Conservation (phyloP, 176 grass and related monocot genomes). For the Carex littledalei region DNA sequence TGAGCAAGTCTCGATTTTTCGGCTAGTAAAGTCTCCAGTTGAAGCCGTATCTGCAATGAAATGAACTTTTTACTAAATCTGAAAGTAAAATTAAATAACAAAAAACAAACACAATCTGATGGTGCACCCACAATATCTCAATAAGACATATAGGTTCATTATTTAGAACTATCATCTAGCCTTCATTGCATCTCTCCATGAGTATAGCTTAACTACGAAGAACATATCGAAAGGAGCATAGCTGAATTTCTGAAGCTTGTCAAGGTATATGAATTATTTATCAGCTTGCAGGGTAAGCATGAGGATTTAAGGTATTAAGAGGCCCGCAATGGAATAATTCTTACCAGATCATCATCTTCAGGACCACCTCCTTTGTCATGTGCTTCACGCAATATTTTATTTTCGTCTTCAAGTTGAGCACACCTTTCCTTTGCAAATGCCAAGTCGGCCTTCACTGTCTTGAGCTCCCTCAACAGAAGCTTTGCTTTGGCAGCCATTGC, state of each 20-base stretch:
- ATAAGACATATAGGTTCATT: not conserved
- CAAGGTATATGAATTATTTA: not conserved
- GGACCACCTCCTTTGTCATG: slow-evolving; percentile 68
- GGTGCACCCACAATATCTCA: not conserved
- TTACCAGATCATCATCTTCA: slow-evolving; percentile 94
- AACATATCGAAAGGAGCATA: not conserved
- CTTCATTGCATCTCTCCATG: not conserved
- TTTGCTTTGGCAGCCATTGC: slow-evolving; percentile 99
- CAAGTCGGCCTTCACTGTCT: slow-evolving; percentile 93
- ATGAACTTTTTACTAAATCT: not conserved
- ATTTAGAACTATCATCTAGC: not conserved
- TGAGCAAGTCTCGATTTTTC: slow-evolving; percentile 88
- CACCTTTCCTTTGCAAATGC: slow-evolving; percentile 91
- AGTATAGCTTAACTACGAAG: not conserved
- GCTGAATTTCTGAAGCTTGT: not conserved
- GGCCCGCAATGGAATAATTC: not conserved
- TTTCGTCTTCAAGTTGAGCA: slow-evolving; percentile 93
- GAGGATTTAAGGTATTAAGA: not conserved
- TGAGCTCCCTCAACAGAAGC: slow-evolving; percentile 80
- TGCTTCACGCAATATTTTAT: slow-evolving; percentile 79
- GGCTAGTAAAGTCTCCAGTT: slow-evolving; percentile 76
- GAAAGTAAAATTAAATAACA: not conserved
- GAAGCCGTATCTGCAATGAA: slow-evolving; percentile 70
- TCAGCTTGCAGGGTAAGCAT: not conserved
- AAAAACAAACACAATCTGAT: not conserved